Evolutionary conservation across 2,329 filamentous ascomycete genomes (phyloP).

Genomic region (Thermothelomyces thermophilus): DNA sequence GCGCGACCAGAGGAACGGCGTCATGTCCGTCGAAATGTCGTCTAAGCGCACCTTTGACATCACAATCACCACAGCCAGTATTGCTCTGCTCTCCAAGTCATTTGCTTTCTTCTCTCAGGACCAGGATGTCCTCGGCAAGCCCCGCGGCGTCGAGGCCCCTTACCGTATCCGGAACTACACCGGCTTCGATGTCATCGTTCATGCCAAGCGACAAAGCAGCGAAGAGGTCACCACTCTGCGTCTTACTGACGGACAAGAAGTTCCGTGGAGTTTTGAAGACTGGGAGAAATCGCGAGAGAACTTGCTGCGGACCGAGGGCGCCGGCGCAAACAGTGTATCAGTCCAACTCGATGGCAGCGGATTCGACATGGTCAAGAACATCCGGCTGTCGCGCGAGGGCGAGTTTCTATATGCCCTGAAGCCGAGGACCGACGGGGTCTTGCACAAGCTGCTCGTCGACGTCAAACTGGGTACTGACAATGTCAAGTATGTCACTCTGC

Average conservation of each 20-base stretch:
- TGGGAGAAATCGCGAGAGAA: conserved; percentile 95
- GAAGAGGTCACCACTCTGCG: conserved; percentile 68
- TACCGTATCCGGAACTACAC: conserved; percentile 95
- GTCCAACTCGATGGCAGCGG: conserved; percentile 86
- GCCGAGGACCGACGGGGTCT: conserved; percentile 75
- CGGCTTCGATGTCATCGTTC: conserved; percentile 81
- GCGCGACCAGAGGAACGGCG: conserved; percentile 66
- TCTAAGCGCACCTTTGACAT: conserved; percentile 89
- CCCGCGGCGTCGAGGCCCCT: conserved; percentile 82
- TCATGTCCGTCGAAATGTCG: conserved; percentile 74
- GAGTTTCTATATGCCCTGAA: conserved; percentile 84
- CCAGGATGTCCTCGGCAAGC: conserved; percentile 89
- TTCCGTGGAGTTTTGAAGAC: conserved; percentile 94
- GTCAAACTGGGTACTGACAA: conserved; percentile 88
- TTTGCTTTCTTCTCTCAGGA: conserved; percentile 82
- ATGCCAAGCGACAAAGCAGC: conserved; percentile 62
- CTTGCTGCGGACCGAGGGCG: conserved; percentile 76
- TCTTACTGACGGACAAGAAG: conserved; percentile 81
- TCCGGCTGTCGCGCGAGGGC: conserved; percentile 88
- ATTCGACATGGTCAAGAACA: conserved; percentile 83
- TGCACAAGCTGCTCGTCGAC: conserved; percentile 88
- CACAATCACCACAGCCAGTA: conserved; percentile 86
- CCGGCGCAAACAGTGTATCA: conserved; percentile 66
- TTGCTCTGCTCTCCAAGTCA: conserved; percentile 87
- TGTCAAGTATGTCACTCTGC: conserved; percentile 94